phyloP scores from a whole-genome alignment of 192 early-diverging fungal genomes.

The Radiomyces spectabilis region DNA sequence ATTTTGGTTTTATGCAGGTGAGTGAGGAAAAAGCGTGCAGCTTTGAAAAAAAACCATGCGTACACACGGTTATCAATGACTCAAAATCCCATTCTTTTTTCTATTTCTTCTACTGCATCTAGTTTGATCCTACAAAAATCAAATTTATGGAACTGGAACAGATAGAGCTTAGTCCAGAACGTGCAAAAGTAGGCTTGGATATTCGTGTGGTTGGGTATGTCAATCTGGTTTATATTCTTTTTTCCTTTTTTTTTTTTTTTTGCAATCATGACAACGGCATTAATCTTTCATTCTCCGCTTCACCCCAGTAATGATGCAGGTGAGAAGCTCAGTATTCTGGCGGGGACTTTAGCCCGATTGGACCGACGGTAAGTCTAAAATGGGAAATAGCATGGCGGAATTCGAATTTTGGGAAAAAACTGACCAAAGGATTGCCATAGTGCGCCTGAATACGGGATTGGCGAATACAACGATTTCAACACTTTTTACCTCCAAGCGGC shows the following conservation, averaged over 20 bases:
- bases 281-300: neutral
- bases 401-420: no score
- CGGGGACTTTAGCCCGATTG: conserved; percentile 63
- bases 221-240: neutral
- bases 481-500: conserved; percentile 78
- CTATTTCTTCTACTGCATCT: no score
- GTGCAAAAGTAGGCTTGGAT: conserved; percentile 67
- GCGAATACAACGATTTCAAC: conserved; percentile 74
- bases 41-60: no score
- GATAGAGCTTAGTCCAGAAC: conserved; percentile 60
- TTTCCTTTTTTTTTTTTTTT: neutral
- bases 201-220: conserved; percentile 66
- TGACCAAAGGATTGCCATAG: no score
- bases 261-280: no score
- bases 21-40: no score
- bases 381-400: no score
- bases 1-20: conserved; percentile 69
- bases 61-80: no score
- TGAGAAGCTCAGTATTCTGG: conserved; percentile 71
- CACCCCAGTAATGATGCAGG: conserved; percentile 57
- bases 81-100: no score
- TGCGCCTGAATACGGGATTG: conserved; percentile 59
- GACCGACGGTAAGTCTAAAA: conserved; percentile 42
- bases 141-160: conserved; percentile 62
- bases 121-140: conserved; percentile 61